Evolutionary conservation across 331 rosid genomes (phyloP).

Genomic region (Phaseolus coccineus): DNA sequence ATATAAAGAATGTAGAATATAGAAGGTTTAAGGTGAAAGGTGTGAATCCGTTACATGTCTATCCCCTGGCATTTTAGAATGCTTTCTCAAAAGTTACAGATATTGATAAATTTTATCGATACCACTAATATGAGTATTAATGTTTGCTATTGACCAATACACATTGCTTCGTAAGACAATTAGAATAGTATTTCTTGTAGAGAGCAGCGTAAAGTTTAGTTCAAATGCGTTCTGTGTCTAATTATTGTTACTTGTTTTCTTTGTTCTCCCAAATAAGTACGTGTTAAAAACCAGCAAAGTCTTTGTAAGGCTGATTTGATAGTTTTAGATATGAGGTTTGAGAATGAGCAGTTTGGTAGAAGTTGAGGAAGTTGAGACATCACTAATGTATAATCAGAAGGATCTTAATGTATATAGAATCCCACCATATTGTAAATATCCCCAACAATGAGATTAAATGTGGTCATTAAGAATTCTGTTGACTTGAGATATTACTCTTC

Average conservation of each 20-base stretch:
- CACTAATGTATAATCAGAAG: not conserved
- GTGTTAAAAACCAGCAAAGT: not conserved
- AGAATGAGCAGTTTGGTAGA: not conserved
- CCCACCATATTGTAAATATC: slow-evolving; percentile 19
- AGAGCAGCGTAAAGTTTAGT: not conserved
- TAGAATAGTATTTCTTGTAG: not conserved
- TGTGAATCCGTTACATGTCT: not conserved
- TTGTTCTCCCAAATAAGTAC: not conserved
- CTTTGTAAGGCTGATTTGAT: not conserved
- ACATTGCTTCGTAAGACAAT: not conserved
- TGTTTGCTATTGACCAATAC: not conserved
- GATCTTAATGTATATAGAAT: not conserved
- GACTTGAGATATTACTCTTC: slow-evolving; percentile 37
- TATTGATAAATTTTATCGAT: slow-evolving; percentile 13
- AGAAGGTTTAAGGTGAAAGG: slow-evolving; percentile 3
- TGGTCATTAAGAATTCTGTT: slow-evolving; percentile 36
- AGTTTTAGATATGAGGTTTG: slow-evolving; percentile 17
- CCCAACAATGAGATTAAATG: slow-evolving; percentile 29
- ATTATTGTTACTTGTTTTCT: no score
- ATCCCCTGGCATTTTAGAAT: not conserved
- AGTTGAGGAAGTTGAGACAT: not conserved
- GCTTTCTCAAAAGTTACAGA: not conserved
- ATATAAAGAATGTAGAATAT: not conserved
- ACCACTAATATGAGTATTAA: not conserved
- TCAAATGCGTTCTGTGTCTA: not conserved